Evolutionary conservation across 306 rosid species (phyloP), one percentile per base, ranked within the genome.

Genomic region (Vigna mungo): DNA sequence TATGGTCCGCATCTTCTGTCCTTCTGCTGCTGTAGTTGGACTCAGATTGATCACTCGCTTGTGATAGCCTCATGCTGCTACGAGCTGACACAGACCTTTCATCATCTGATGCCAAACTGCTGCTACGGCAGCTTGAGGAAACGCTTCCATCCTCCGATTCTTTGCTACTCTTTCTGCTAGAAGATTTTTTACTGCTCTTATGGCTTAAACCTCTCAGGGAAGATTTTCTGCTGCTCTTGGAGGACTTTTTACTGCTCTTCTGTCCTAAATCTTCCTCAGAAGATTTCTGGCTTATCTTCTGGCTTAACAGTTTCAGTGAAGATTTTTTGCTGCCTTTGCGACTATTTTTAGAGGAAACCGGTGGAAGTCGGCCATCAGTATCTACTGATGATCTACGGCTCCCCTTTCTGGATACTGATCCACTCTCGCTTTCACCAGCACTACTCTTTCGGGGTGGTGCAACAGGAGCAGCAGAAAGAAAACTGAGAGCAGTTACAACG

Each of bases 401-500:
- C 6, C 14, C 30, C 20, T 75, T 71, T 6, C 74, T 62, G 49
- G 14, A 10, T 6, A 2, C 32, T n/a, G 32, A 16, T n/a, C 58
- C 72, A 1, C 54, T 68, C 44, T 61, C 58, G 20, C 67, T 60
- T 70, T 48, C 83, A 55, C n/a, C 8, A 12, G 44, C 30, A 52
- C 1, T 1, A 39, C 68, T 76, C 59, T 77, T 21, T 47, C 20
- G 36, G 3, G 82, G 49, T 21, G 68, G 60, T 20, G 74, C 16
- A 54, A 78, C 41, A 6, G 94, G 89, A 14, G 49, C 46, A 7
- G 78, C 46, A 27, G 97, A 85, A 63, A 92, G 92, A 51, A 95
- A 95, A 64, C 93, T 87, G 14, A 95, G 79, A 69, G 98, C 82
- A 1, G 85, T 78, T 34, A 92, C 92, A 54, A 88, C 96, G 25